phyloP scores from a whole-genome alignment of 1,139 yeast species.

The Zygosaccharomyces sapae region DNA sequence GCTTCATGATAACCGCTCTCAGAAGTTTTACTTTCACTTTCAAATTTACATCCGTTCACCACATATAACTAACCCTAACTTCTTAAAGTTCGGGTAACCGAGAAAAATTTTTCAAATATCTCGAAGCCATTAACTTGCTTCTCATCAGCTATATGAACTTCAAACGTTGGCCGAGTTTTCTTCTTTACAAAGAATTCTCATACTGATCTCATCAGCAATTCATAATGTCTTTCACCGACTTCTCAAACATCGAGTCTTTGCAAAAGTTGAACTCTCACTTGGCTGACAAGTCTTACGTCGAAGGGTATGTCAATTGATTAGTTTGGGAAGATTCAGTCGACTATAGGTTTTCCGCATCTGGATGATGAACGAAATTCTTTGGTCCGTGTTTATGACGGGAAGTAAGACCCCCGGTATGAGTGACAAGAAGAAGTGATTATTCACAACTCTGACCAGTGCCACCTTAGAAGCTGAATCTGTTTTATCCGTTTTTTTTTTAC shows the following conservation, averaged over 20 bases:
- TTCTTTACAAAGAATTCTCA: neutral
- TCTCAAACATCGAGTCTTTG: constrained; percentile 76
- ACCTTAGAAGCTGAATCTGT: neutral
- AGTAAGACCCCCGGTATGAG: constrained; percentile 91
- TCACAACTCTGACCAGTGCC: constrained; percentile 6
- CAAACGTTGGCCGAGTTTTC: neutral
- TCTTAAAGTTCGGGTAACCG: constrained; percentile 7
- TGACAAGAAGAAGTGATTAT: constrained; percentile 36
- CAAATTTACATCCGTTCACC: constrained; percentile 1
- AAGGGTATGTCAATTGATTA: constrained; percentile 63
- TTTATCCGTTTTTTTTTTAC: constrained; percentile 4
- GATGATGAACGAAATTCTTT: constrained; percentile 65
- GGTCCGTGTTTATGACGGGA: constrained; percentile 98
- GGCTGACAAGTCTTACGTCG: constrained; percentile 88
- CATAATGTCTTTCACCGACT: constrained; percentile 70
- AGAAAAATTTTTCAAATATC: constrained; percentile 4
- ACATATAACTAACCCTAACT: constrained; percentile 5
- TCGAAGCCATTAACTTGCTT: constrained; percentile 3
- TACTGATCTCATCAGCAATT: constrained; percentile 12
- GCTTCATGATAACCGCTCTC: too few species aligned
- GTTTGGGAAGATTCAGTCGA: constrained; percentile 2
- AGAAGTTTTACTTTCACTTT: neutral
- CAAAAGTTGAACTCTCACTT: constrained; percentile 81
- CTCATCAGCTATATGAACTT: constrained; percentile 3
- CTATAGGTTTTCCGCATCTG: constrained; percentile 7